Evolutionary conservation across 495 filamentous ascomycete species (phyloP).

Genomic region (Aspergillus homomorphus): DNA sequence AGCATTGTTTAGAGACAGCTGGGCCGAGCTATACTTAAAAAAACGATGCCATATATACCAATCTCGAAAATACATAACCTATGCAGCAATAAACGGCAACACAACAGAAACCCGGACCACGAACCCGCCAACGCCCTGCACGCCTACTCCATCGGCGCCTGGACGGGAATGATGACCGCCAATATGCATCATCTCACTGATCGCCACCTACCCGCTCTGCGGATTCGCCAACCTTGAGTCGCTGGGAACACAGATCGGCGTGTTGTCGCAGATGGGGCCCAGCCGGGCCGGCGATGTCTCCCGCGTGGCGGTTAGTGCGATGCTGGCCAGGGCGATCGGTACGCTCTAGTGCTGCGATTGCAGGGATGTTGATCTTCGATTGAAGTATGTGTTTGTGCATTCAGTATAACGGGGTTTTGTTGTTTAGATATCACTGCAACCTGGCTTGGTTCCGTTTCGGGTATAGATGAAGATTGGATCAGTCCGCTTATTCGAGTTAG

Average conservation of each 20-base stretch:
- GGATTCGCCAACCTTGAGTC: conserved; percentile 80
- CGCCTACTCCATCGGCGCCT: conserved; percentile 82
- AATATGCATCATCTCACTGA: conserved; percentile 79
- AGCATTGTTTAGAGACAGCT: too few species aligned
- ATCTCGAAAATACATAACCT: too few species aligned
- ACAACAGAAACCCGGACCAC: too few species aligned
- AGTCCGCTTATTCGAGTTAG: too few species aligned
- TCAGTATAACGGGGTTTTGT: not conserved
- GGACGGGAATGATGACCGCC: conserved; percentile 84
- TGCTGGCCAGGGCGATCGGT: conserved; percentile 73
- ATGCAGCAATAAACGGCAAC: too few species aligned
- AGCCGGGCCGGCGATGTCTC: conserved; percentile 70
- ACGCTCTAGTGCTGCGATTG: conserved; percentile 80
- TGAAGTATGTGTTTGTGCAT: conserved; percentile 31
- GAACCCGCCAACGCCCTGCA: conserved; percentile 73
- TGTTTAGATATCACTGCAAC: not conserved
- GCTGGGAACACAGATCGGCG: conserved; percentile 82
- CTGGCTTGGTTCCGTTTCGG: too few species aligned
- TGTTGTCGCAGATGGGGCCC: conserved; percentile 77
- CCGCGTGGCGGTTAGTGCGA: conserved; percentile 69
- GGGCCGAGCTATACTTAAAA: too few species aligned
- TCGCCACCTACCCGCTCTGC: conserved; percentile 70
- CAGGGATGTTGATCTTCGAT: conserved; percentile 68
- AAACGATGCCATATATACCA: too few species aligned
- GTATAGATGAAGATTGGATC: too few species aligned